phyloP scores from a whole-genome alignment of 495 filamentous ascomycete species.

The Opeltia flavorubescens region DNA sequence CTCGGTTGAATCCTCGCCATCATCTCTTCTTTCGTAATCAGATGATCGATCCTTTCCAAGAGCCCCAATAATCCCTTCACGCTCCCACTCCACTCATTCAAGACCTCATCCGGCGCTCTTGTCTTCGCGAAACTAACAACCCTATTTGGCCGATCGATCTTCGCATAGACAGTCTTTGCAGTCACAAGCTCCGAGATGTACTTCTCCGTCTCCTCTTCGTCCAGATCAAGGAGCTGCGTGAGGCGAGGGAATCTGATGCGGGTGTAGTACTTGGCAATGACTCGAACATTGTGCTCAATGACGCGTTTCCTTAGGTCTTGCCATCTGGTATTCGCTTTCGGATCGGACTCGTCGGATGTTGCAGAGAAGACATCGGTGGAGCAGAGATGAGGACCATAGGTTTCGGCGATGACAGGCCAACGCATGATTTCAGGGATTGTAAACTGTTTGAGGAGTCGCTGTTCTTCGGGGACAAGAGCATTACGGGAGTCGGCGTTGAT shows the following conservation, averaged over 20 bases:
- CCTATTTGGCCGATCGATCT: slow-evolving; percentile 87
- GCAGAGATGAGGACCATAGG: slow-evolving; percentile 81
- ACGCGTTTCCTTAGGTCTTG: slow-evolving; percentile 91
- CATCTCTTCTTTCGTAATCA: slow-evolving; percentile 99
- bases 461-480: slow-evolving; percentile 54
- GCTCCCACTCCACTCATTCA: slow-evolving; percentile 97
- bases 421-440: slow-evolving; percentile 95
- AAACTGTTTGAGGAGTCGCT: slow-evolving; percentile 77
- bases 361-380: slow-evolving; percentile 77
- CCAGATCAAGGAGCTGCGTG: slow-evolving; percentile 77
- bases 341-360: slow-evolving; percentile 33
- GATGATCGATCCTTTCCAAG: slow-evolving; percentile 87
- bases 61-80: slow-evolving; percentile 94
- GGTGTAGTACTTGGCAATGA: slow-evolving; percentile 97
- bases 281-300: slow-evolving; percentile 97
- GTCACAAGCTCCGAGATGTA: slow-evolving; percentile 93
- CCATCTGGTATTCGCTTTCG: slow-evolving; percentile 71
- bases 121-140: slow-evolving; percentile 89
- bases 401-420: slow-evolving; percentile 81
- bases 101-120: slow-evolving; percentile 86
- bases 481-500: slow-evolving; percentile 57
- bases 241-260: slow-evolving; percentile 83
- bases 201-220: slow-evolving; percentile 91
- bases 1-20: slow-evolving; percentile 85
- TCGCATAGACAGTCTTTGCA: slow-evolving; percentile 91